Evolutionary conservation across 139 green algal genomes (phyloP).

Genomic region (Edaphochlamys debaryana): DNA sequence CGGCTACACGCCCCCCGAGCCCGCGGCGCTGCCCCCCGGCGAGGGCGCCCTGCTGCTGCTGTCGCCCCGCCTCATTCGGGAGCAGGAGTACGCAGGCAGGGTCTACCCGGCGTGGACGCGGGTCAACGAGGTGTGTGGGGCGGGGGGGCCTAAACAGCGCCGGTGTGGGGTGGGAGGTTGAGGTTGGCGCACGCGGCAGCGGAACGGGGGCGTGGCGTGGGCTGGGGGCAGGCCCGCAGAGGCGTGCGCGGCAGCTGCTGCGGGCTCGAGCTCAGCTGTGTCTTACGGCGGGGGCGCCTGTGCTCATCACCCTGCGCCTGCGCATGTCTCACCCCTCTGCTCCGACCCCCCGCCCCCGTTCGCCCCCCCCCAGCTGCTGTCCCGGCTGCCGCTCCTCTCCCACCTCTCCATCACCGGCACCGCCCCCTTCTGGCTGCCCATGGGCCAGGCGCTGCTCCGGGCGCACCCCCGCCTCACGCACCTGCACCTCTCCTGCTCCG

Average conservation of each 20-base stretch:
- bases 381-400: background rate
- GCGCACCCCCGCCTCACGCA: background rate
- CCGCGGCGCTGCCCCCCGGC: background rate
- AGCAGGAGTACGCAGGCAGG: conserved; percentile 13
- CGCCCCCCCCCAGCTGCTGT: background rate
- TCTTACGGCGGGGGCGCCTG: no score
- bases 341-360: background rate
- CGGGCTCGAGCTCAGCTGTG: background rate
- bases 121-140: background rate
- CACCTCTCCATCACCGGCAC: background rate
- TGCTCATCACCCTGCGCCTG: no score
- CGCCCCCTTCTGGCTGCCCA: conserved; percentile 30
- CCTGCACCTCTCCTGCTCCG: conserved; percentile 16
- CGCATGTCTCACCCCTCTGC: no score
- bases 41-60: conserved; percentile 1
- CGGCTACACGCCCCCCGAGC: conserved; percentile 17
- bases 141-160: no score
- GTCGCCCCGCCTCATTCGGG: background rate
- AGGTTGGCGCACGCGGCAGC: background rate
- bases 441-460: conserved; percentile 23
- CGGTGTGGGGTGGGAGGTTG: background rate
- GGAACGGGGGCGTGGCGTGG: background rate
- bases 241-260: background rate
- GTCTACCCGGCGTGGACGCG: conserved; percentile 23
- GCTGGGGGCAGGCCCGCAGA: background rate